Evolutionary conservation across 2,329 filamentous ascomycete species (phyloP), one percentile per base, ranked within the genome.

Genomic region (Aurifilum marmelostoma): DNA sequence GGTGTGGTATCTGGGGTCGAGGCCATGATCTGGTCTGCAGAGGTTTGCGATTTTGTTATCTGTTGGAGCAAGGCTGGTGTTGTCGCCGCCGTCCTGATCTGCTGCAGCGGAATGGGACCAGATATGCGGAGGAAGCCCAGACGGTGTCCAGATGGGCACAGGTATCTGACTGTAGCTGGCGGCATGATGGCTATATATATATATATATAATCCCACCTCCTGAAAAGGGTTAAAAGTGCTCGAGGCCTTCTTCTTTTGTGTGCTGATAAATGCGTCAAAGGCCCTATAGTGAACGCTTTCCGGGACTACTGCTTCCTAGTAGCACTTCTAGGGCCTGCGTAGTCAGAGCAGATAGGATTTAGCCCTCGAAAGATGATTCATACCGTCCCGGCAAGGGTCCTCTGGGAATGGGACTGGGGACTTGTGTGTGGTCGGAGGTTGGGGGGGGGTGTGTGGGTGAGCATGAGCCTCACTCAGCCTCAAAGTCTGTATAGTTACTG

Each of bases 71-170:
- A 16, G 29, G 18, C 16, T 59, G 60, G 4, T 34, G 59, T 32
- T 50, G 29, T 69, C n/a, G n/a, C n/a, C n/a, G n/a, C n/a, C 61
- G 41, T 52, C 37, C 24, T 11, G 11, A 6, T 21, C 27, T 32
- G 27, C n/a, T 34, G 34, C 34, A 64, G 27, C 9, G 39, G 24
- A n/a, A 34, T 32, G 50, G 52, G 52, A 32, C 18, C 16, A 32
- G 41, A 41, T 21, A n/a, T 47, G n/a, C 24, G 27, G 18, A 52
- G 60, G 18, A 52, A 52, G 39, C 60, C 39, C 21, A 54, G 66
- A 63, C 59, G 37, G 59, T 32, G 37, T 66, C 43, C 62, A 43
- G 65, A 62, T 18, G 34, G 41, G 41, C 47, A 60, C 58, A 67
- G 27, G 58, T 67, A 64, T 63, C 29, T 29, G n/a, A 41, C 32